phyloP scores from a whole-genome alignment of 1,284 basidiomycete genomes.

The Sporisorium scitamineum region DNA sequence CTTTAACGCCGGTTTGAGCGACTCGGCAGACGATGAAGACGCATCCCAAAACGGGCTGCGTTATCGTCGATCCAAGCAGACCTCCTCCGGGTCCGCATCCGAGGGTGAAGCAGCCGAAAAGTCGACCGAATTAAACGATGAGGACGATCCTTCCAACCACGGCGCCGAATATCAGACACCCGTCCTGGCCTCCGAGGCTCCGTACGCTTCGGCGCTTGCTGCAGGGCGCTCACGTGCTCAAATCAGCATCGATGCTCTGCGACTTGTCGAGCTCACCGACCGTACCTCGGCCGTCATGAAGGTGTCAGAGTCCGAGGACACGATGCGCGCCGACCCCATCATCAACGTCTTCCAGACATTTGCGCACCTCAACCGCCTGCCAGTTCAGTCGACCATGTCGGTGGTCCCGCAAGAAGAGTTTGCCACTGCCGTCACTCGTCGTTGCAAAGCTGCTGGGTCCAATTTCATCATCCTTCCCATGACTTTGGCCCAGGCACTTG shows the following conservation, averaged over 20 bases:
- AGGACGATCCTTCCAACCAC: slow-evolving; percentile 34
- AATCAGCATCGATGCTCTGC: slow-evolving; percentile 58
- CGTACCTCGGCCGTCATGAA: slow-evolving; percentile 87
- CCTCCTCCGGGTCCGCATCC: slow-evolving; percentile 28
- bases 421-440: slow-evolving; percentile 76
- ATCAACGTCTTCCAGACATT: slow-evolving; percentile 85
- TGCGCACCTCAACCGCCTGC: slow-evolving; percentile 79
- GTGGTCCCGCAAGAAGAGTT: slow-evolving; percentile 81
- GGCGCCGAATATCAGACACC: slow-evolving; percentile 42
- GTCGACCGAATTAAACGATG: slow-evolving; percentile 25
- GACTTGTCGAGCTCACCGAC: slow-evolving; percentile 78
- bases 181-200: slow-evolving; percentile 42
- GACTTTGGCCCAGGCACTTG: slow-evolving; percentile 70
- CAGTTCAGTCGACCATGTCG: slow-evolving; percentile 75
- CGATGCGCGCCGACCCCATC: slow-evolving; percentile 80
- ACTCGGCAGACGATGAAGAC: neutral
- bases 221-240: slow-evolving; percentile 30
- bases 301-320: slow-evolving; percentile 78
- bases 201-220: slow-evolving; percentile 24
- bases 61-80: slow-evolving; percentile 26
- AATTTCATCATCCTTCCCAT: slow-evolving; percentile 87
- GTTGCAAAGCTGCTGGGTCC: slow-evolving; percentile 75
- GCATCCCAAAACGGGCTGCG: slow-evolving; percentile 23
- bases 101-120: slow-evolving; percentile 30
- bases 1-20: slow-evolving; percentile 2